Base-by-base conservation (phyloP, 257 asterid genomes). In the Cynanchum wilfordii region DNA sequence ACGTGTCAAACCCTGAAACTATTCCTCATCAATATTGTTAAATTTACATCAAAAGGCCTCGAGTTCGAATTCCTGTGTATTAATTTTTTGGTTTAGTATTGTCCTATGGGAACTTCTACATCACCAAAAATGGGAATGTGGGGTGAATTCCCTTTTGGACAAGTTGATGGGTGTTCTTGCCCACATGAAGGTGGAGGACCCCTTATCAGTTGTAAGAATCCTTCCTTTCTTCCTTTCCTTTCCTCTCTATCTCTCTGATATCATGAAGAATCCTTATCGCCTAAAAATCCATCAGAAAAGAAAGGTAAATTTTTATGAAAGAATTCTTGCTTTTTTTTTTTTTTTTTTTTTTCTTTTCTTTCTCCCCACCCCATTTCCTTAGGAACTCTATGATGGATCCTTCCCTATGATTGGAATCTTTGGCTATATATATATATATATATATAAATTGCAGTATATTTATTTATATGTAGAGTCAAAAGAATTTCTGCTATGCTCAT, bases 261-360 rank as follows among this genome's bases (percentile, higher is more conserved):
- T 81, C 67, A 73, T 60, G 83, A 85, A 77, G 83, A 85, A 79
- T 79, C 80, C 82, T 77, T 80, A 80, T 82, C 81, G 77, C 70
- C 64, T 75, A 72, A 42, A 76, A 33, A 51, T 54, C 68, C 77
- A 12, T 42, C 68, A 65, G 8, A 65, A 71, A 36, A 70, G 68
- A 50, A 66, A 69, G 70, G 25, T 33, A n/a, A 60, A 50, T 75
- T 55, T 64, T 42, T 42, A 42, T 42, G 47, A 54, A 36, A 56
- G 58, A 45, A 38, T 25, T 70, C 73, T 58, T 50, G 20, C 62
- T 57, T 20, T 74, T 54, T 42, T 40, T 1, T 42, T 42, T 42
- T 42, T 8, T 42, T 42, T 10, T 42, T 42, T 7, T 1, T 42
- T 7, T 7, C 8, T 42, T 42, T 11, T 42, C 47, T 36, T 2